Evolutionary conservation across 2,329 filamentous ascomycete species (phyloP).

Genomic region (Gliomastix tumulicola): DNA sequence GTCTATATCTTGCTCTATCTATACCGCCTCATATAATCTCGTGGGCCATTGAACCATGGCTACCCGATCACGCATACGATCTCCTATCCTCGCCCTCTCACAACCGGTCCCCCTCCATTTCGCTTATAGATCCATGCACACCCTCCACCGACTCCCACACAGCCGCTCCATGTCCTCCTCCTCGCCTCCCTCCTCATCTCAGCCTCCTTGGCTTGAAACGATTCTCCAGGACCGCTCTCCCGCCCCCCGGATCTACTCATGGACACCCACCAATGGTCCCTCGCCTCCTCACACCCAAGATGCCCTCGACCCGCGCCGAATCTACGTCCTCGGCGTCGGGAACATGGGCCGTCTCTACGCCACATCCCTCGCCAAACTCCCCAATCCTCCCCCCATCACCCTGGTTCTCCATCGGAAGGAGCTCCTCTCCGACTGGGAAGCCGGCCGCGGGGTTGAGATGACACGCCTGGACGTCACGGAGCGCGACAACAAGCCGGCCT

Average conservation of each 20-base stretch:
- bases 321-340: constrained; percentile 74
- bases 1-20: too few relatives aligned
- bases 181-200: too few relatives aligned
- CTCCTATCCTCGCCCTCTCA: too few relatives aligned
- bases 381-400: constrained; percentile 63
- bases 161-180: not conserved
- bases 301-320: constrained; percentile 30
- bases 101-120: too few relatives aligned
- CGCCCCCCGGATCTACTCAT: constrained; percentile 27
- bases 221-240: constrained; percentile 15
- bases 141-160: not conserved
- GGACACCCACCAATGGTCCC: constrained; percentile 18
- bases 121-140: too few relatives aligned
- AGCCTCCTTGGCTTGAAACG: constrained; percentile 23
- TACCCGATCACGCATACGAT: too few relatives aligned
- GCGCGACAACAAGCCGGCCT: constrained; percentile 19
- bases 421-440: constrained; percentile 40
- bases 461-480: constrained; percentile 23
- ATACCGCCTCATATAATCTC: too few relatives aligned
- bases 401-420: constrained; percentile 64
- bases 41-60: too few relatives aligned
- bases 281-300: constrained; percentile 8
- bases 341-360: constrained; percentile 78
- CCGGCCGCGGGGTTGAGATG: constrained; percentile 35
- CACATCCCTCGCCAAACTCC: constrained; percentile 56